phyloP scores from a whole-genome alignment of 1,139 yeast species.

The Entelexis paramagnoliae region DNA sequence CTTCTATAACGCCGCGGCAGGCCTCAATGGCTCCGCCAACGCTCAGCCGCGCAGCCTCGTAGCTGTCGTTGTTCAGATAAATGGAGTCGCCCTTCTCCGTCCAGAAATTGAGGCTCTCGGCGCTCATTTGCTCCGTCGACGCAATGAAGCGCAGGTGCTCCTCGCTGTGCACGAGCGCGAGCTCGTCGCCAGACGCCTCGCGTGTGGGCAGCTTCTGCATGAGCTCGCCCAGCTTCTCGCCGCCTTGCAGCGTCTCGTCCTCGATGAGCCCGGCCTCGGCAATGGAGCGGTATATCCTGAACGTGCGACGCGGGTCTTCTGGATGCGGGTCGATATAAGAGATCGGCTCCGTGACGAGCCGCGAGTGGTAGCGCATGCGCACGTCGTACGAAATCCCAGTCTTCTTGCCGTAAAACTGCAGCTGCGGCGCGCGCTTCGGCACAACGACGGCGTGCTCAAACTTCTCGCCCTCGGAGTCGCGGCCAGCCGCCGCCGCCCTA shows the following conservation, averaged over 20 bases:
- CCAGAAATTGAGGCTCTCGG: conserved; percentile 67
- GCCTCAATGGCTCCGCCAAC: conserved; percentile 98
- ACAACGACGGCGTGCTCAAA: conserved; percentile 21
- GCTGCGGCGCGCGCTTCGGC: conserved; percentile 22
- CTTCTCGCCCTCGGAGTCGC: background rate
- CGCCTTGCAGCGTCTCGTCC: conserved; percentile 72
- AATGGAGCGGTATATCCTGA: conserved; percentile 79
- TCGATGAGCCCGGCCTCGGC: conserved; percentile 88
- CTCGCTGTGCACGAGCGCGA: conserved; percentile 72
- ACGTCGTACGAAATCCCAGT: conserved; percentile 96
- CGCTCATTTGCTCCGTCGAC: conserved; percentile 66
- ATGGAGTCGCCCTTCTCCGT: conserved; percentile 93
- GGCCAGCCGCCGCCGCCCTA: too few relatives aligned
- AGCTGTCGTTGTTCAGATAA: conserved; percentile 86
- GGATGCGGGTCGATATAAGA: conserved; percentile 98
- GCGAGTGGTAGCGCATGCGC: conserved; percentile 94
- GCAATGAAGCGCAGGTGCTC: conserved; percentile 69
- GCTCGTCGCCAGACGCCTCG: conserved; percentile 80
- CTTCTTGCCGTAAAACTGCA: conserved; percentile 33
- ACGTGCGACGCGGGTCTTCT: conserved; percentile 94
- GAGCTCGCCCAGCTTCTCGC: conserved; percentile 72
- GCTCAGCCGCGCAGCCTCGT: conserved; percentile 74
- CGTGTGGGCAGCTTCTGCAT: conserved; percentile 86
- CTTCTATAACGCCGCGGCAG: conserved; percentile 89
- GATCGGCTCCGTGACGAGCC: conserved; percentile 79